Evolutionary conservation across 129 eudicot species (phyloP).

Genomic region (Logfia minima): DNA sequence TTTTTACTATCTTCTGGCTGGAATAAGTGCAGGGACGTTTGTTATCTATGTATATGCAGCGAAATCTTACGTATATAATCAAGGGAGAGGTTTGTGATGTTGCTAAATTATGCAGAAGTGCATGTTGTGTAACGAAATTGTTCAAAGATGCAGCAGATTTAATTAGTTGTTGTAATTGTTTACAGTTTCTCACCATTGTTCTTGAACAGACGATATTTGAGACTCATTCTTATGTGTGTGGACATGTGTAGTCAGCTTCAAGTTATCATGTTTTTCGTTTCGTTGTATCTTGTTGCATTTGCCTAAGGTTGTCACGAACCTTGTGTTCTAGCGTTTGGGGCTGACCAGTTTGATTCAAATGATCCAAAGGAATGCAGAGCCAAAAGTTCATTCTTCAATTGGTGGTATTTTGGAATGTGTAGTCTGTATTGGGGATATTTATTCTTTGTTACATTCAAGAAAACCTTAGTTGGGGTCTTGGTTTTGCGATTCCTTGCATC

Average conservation of each 20-base stretch:
- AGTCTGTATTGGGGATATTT: slow-evolving; percentile 24
- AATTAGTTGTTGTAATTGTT: background rate
- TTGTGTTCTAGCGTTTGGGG: slow-evolving; percentile 64
- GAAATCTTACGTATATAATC: slow-evolving; percentile 45
- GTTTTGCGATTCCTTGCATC: slow-evolving; percentile 67
- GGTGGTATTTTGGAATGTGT: slow-evolving; percentile 47
- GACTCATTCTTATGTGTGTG: too few species aligned
- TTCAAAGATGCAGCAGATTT: background rate
- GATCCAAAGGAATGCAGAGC: slow-evolving; percentile 49
- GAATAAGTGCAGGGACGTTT: slow-evolving; percentile 46
- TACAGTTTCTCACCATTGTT: background rate
- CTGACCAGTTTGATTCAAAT: slow-evolving; percentile 66
- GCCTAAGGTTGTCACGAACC: slow-evolving; percentile 69
- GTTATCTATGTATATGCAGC: slow-evolving; percentile 40
- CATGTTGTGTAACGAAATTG: background rate
- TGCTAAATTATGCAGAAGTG: background rate
- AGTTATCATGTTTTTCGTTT: slow-evolving; percentile 39
- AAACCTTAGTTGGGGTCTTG: slow-evolving; percentile 60
- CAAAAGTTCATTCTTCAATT: too few species aligned
- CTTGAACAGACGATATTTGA: background rate
- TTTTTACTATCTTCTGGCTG: slow-evolving; percentile 65
- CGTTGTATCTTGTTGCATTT: slow-evolving; percentile 58
- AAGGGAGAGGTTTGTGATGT: slow-evolving; percentile 1
- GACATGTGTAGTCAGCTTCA: slow-evolving; percentile 15
- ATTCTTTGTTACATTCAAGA: slow-evolving; percentile 60